Percentiles rank a stretch among this genome's conserved stretches.
phyloP scores from a whole-genome alignment of 164 flowering plant genomes.

The Macadamia integrifolia region DNA sequence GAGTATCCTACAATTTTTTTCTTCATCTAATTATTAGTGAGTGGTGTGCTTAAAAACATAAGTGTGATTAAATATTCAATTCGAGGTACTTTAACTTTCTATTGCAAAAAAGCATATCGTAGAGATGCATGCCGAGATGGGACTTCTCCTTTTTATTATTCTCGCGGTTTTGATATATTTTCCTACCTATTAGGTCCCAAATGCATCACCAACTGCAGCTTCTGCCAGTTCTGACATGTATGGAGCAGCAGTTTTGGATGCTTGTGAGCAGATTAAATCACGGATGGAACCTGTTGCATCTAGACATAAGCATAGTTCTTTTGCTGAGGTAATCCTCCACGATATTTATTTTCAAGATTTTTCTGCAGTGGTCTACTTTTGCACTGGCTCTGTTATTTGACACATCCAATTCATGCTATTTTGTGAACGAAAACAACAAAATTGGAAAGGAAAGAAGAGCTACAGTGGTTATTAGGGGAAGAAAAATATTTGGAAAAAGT shows the following conservation, averaged over 20 bases:
- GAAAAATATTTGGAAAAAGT: no score
- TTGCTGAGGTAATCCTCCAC: slow-evolving; percentile 61
- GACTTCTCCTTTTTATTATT: neutral
- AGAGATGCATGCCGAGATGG: neutral
- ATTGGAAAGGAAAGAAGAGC: no score
- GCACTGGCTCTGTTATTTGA: no score
- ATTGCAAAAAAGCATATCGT: no score
- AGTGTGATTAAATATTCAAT: no score
- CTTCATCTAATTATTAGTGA: no score
- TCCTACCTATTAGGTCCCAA: slow-evolving; percentile 62
- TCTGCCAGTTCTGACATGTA: slow-evolving; percentile 98
- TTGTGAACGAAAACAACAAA: no score
- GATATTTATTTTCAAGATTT: neutral
- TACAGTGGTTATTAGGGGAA: no score
- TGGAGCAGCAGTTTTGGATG: slow-evolving; percentile 97
- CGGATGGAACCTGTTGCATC: slow-evolving; percentile 84
- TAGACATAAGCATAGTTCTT: slow-evolving; percentile 43
- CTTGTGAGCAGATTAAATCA: slow-evolving; percentile 94
- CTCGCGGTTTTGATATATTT: neutral
- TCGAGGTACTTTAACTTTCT: no score
- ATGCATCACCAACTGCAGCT: slow-evolving; percentile 97
- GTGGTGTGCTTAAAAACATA: no score
- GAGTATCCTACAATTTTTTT: no score
- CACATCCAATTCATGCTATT: no score
- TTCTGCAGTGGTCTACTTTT: neutral